Conservation (phyloP, 805 yeast genomes). For the Hanseniaspora mollemarum region DNA sequence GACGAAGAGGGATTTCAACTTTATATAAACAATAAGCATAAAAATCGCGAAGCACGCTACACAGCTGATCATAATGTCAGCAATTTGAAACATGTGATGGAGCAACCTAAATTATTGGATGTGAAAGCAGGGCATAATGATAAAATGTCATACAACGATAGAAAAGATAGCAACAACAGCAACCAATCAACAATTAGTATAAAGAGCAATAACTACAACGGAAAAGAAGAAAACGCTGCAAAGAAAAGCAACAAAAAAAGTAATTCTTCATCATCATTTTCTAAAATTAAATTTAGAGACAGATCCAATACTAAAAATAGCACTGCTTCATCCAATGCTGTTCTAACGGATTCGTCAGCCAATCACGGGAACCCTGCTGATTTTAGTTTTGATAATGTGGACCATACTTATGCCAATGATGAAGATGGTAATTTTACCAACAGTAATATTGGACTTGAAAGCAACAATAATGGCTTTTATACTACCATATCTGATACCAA, state of each 20-base stretch:
- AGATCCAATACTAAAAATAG: conserved; percentile 14
- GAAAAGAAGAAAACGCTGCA: not conserved
- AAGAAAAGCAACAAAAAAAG: not conserved
- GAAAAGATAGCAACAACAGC: conserved; percentile 12
- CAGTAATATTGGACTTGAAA: not conserved
- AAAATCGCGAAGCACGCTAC: not conserved
- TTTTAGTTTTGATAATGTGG: not conserved
- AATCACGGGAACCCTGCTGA: not conserved
- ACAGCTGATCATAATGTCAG: not conserved
- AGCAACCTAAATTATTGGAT: not conserved
- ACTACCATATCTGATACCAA: conserved; percentile 5
- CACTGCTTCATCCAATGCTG: conserved; percentile 10
- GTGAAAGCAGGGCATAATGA: not conserved
- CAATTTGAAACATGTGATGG: not conserved
- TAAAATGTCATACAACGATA: not conserved
- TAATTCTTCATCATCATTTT: conserved; percentile 7
- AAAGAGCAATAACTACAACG: not conserved
- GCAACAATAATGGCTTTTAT: not conserved
- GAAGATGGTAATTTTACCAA: not conserved
- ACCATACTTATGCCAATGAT: not conserved
- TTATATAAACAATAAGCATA: not conserved
- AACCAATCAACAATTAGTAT: conserved; percentile 9
- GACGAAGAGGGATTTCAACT: not conserved
- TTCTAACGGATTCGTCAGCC: not conserved
- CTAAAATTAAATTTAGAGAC: conserved; percentile 15